Evolutionary conservation across 2,329 filamentous ascomycete species (phyloP), one percentile per base, ranked within the genome.

Genomic region (Aspergillus spinulosporus): DNA sequence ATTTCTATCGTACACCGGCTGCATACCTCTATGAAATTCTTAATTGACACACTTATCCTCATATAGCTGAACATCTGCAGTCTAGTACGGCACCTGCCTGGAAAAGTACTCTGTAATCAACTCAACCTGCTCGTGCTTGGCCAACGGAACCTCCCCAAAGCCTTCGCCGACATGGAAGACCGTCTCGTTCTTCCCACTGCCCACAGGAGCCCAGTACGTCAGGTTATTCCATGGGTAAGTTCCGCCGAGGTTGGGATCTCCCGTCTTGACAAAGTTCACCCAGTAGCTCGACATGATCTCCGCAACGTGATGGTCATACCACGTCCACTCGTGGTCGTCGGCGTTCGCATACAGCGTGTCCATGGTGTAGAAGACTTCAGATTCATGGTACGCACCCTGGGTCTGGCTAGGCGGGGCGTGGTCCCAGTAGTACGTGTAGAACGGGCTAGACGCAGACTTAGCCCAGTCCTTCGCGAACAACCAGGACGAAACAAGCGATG

Each of bases 331-430:
- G 21, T 57, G 57, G 31, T 39, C 48, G 2, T 60, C 56, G 2
- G 52, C 52, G 28, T 69, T 73, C 58, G 50, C 68, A 51, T 74
- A 75, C 14, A 76, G 62, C 31, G 69, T 68, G 54, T 75, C 74
- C 29, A 74, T 62, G 1, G 66, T 67, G 50, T 76, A 76, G 58
- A 69, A 71, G 53, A 76, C 72, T 64, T 76, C 74, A 1, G 69
- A 71, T 61, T 68, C 64, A 54, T 75, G 72, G 60, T 67, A 72
- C 5, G 74, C 73, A 5, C 74, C 74, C 52, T 62, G 60, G 45
- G 47, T 34, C 54, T 74, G 72, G 5, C 71, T 68, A 0, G 72
- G 72, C 1, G 69, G 72, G 2, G 72, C 73, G 48, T 74, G 72
- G 48, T 63, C 65, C 68, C 70, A 75, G 61, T 67, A 68, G 56